These are phyloP conservation scores for Sugiyamaella castrensis DNA, from an alignment of 1,139 yeast species.

Conservation along the genomic window DNA sequence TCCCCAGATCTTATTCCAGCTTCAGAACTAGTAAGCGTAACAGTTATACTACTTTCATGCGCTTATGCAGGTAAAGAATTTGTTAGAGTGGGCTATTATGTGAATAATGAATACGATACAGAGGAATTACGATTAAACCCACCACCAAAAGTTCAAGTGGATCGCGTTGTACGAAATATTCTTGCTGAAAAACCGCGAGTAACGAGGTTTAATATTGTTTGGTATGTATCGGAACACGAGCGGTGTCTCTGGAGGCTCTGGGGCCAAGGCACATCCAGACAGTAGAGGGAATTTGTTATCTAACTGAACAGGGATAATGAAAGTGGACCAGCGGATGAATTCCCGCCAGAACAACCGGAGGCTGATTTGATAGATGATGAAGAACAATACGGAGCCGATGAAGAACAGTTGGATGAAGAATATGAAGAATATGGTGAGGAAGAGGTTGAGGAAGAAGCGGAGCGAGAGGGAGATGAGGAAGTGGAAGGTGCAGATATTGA, in stretches of 20 bases:
- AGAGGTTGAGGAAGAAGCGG: conserved; percentile 35
- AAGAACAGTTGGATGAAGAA: conserved; percentile 38
- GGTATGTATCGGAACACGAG: too few relatives aligned
- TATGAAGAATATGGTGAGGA: conserved; percentile 41
- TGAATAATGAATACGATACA: conserved; percentile 90
- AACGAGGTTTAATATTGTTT: conserved; percentile 90
- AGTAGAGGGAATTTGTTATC: too few relatives aligned
- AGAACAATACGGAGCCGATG: conserved; percentile 40
- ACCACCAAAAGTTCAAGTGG: conserved; percentile 90
- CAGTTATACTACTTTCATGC: conserved; percentile 88
- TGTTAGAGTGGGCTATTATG: conserved; percentile 96
- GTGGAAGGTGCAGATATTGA: conserved; percentile 34
- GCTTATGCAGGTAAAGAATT: conserved; percentile 91
- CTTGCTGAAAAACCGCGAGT: conserved; percentile 97
- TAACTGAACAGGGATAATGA: conserved; percentile 42
- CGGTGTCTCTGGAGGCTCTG: conserved; percentile 9
- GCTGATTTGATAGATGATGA: conserved; percentile 48
- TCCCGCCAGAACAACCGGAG: conserved; percentile 73
- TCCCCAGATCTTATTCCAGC: conserved; percentile 95
- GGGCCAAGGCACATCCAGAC: not conserved
- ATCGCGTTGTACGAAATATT: conserved; percentile 89
- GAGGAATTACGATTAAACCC: conserved; percentile 94
- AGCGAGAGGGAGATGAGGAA: conserved; percentile 33
- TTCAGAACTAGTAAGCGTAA: conserved; percentile 88
- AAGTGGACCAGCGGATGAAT: conserved; percentile 57